Evolutionary conservation across 768 basidiomycete genomes (phyloP), one percentile per base, ranked within the genome.

Genomic region (Cyclocybe aegerita): DNA sequence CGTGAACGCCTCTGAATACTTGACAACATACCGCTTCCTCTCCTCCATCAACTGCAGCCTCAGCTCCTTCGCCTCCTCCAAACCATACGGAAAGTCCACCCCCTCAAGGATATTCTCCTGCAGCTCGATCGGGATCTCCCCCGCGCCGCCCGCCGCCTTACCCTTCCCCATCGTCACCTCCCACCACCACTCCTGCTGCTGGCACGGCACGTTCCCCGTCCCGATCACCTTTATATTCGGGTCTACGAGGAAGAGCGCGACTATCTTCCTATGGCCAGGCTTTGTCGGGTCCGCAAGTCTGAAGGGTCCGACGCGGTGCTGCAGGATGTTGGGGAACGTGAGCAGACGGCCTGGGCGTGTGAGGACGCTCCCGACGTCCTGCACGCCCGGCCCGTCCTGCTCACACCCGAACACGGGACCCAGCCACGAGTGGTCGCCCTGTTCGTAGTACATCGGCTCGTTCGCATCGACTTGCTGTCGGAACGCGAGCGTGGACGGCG

Each of bases 181-280:
- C 43, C 47, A 50, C 63, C 67, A 66, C 68, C 69, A 70, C 7
- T 70, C 62, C 39, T 56, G 50, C 39, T 61, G 60, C 50, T 70
- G 70, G 39, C 64, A 65, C 1, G 66, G 67, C 4, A 70, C 61
- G 42, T 67, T 51, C 16, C 62, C 62, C 1, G 67, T 63, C 23
- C 65, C 65, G 31, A 63, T 60, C 12, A 70, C 56, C 32, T 52
- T 60, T 31, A 65, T 50, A 29, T 64, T 59, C 2, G 69, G 70
- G 45, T 75, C 71, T 35, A 75, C 66, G 14, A 76, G 68, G 61
- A 73, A 75, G 23, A 77, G 65, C 3, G 70, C 70, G 7, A 77
- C 56, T 34, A 78, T 73, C 56, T 74, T 78, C 39, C 74, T 65
- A 49, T 74, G 66, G 2, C 74, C 77, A 7, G 72, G 71, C 48